Conservation (phyloP, 768 basidiomycete species). For the Tylopilus intermedius region DNA sequence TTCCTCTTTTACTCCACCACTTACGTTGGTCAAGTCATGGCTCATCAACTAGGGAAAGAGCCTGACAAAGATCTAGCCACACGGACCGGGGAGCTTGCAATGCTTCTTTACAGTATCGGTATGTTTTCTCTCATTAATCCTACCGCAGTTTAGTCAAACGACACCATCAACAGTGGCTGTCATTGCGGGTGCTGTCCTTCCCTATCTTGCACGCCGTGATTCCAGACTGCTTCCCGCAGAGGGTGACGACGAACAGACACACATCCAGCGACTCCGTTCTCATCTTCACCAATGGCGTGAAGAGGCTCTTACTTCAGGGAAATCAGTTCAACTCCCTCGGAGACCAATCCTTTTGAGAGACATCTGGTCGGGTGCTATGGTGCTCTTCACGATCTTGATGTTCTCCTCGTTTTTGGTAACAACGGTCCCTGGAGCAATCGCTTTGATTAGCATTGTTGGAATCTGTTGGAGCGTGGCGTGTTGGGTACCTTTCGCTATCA, state of each 20-base stretch:
- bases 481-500: slow-evolving; percentile 96
- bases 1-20: slow-evolving; percentile 94
- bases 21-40: slow-evolving; percentile 93
- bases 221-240: slow-evolving; percentile 69
- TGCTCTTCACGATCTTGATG: slow-evolving; percentile 75
- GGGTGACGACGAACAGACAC: slow-evolving; percentile 66
- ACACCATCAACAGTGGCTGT: slow-evolving; percentile 63
- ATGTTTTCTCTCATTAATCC: slow-evolving; percentile 2
- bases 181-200: slow-evolving; percentile 72
- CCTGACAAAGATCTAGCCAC: slow-evolving; percentile 83
- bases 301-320: slow-evolving; percentile 73
- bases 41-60: slow-evolving; percentile 63
- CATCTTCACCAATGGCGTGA: slow-evolving; percentile 79
- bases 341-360: slow-evolving; percentile 91
- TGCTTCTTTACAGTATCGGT: slow-evolving; percentile 90
- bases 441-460: slow-evolving; percentile 79
- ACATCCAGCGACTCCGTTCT: slow-evolving; percentile 61
- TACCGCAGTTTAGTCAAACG: neutral
- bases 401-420: slow-evolving; percentile 83
- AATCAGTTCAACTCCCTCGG: slow-evolving; percentile 71
- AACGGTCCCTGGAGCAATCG: slow-evolving; percentile 71
- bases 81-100: slow-evolving; percentile 78
- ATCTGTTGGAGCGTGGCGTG: slow-evolving; percentile 98
- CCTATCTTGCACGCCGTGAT: slow-evolving; percentile 78
- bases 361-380: slow-evolving; percentile 85